Evolutionary conservation across 2,329 filamentous ascomycete genomes (phyloP).

Genomic region (Arachnomyces sp.): DNA sequence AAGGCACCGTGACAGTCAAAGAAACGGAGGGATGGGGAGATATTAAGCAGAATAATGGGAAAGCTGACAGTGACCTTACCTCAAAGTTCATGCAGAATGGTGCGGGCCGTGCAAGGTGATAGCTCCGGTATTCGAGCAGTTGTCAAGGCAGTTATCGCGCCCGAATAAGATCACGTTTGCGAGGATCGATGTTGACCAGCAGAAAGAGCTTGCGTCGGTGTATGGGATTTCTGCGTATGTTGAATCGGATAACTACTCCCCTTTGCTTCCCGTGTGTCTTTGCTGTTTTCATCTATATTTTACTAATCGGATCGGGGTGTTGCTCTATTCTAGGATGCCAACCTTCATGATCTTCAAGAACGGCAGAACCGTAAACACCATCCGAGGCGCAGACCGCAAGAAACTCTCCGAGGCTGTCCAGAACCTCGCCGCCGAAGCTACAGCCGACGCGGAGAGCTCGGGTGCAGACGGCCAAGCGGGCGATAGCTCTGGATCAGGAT

Average conservation of each 20-base stretch:
- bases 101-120: slow-evolving; percentile 78
- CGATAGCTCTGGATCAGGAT: slow-evolving; percentile 42
- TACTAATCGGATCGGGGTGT: background rate
- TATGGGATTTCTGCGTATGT: slow-evolving; percentile 62
- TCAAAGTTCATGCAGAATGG: slow-evolving; percentile 82
- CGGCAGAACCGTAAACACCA: slow-evolving; percentile 57
- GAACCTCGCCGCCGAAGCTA: slow-evolving; percentile 59
- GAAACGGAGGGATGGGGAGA: no score
- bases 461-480: slow-evolving; percentile 34
- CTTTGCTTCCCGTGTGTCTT: slow-evolving; percentile 1
- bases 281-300: background rate
- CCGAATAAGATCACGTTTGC: slow-evolving; percentile 69
- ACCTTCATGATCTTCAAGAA: slow-evolving; percentile 87
- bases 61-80: no score
- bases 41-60: no score
- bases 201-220: slow-evolving; percentile 62
- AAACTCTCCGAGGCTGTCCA: slow-evolving; percentile 63
- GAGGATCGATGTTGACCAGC: slow-evolving; percentile 75
- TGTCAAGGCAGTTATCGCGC: slow-evolving; percentile 62
- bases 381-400: slow-evolving; percentile 64
- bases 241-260: slow-evolving; percentile 6
- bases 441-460: slow-evolving; percentile 32
- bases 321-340: slow-evolving; percentile 51
- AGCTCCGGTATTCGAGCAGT: slow-evolving; percentile 70
- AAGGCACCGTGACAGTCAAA: no score